Evolutionary conservation across 2,329 filamentous ascomycete genomes (phyloP).

Genomic region (Fusarium praegraminearum): DNA sequence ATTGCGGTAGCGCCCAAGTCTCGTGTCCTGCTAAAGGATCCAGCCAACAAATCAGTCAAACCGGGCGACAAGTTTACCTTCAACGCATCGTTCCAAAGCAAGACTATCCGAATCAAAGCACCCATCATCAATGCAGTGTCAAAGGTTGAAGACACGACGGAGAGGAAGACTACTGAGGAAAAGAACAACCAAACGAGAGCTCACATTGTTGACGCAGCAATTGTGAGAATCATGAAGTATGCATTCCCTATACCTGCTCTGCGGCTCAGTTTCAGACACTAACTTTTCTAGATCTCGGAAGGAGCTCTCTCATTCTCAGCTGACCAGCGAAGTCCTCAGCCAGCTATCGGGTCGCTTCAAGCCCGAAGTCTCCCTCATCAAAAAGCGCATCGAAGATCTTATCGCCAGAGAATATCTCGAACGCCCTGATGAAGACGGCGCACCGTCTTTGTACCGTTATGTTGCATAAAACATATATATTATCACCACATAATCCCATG

Average conservation of each 20-base stretch:
- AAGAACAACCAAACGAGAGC: constrained; percentile 79
- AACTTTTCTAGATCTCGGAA: constrained; percentile 73
- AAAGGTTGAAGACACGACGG: constrained; percentile 82
- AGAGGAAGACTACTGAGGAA: constrained; percentile 77
- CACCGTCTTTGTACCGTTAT: constrained; percentile 75
- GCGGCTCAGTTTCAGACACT: constrained; percentile 4
- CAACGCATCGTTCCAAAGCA: constrained; percentile 84
- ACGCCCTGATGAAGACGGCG: constrained; percentile 73
- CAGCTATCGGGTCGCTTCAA: constrained; percentile 78
- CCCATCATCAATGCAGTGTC: constrained; percentile 84
- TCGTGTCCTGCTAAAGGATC: constrained; percentile 82
- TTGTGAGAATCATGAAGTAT: constrained; percentile 89
- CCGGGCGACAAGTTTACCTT: constrained; percentile 82
- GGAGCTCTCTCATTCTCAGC: constrained; percentile 74
- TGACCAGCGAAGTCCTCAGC: constrained; percentile 78
- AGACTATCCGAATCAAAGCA: constrained; percentile 88
- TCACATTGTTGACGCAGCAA: constrained; percentile 79
- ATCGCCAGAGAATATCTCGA: constrained; percentile 84
- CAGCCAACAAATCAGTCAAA: constrained; percentile 81
- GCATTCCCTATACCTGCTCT: constrained; percentile 49
- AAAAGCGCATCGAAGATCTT: constrained; percentile 82
- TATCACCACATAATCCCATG: constrained; percentile 26
- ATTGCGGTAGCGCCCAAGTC: constrained; percentile 87
- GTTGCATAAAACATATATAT: constrained; percentile 64
- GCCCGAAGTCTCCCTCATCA: constrained; percentile 81